Evolutionary conservation across 2,329 filamentous ascomycete species (phyloP).

Genomic region (Coniella vitis): DNA sequence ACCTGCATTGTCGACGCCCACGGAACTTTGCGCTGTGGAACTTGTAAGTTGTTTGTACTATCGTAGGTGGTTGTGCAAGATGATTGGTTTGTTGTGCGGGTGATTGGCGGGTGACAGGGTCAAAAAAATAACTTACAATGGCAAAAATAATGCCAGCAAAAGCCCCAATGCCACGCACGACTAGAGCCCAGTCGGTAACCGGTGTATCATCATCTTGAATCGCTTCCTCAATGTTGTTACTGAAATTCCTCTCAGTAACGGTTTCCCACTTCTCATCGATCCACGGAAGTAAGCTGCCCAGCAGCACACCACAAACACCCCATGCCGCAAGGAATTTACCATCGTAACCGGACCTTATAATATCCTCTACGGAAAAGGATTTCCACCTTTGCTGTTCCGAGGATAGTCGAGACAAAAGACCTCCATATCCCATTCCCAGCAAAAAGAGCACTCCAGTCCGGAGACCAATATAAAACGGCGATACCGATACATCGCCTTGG

Average conservation of each 20-base stretch:
- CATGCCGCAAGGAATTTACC: constrained; percentile 72
- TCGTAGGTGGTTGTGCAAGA: not conserved
- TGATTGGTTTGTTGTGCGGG: not conserved
- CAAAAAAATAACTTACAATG: constrained; percentile 57
- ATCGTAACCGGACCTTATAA: constrained; percentile 36
- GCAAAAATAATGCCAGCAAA: constrained; percentile 57
- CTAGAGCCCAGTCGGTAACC: constrained; percentile 65
- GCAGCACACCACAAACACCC: constrained; percentile 69
- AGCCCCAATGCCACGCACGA: constrained; percentile 51
- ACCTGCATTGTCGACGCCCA: constrained; percentile 96
- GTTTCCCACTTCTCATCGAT: constrained; percentile 71
- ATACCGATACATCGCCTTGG: constrained; percentile 17
- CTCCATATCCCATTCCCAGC: constrained; percentile 76
- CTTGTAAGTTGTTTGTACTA: not conserved
- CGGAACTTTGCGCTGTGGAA: constrained; percentile 67
- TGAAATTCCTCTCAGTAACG: constrained; percentile 29
- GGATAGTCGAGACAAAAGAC: constrained; percentile 74
- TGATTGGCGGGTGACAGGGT: not conserved
- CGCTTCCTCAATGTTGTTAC: constrained; percentile 24
- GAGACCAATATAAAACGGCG: constrained; percentile 43
- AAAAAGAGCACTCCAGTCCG: constrained; percentile 63
- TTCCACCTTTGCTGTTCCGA: constrained; percentile 58
- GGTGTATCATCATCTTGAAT: constrained; percentile 25
- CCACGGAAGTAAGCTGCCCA: constrained; percentile 78
- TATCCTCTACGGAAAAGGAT: constrained; percentile 48